phyloP scores from a whole-genome alignment of 257 asterid species.

The Rhazya stricta region DNA sequence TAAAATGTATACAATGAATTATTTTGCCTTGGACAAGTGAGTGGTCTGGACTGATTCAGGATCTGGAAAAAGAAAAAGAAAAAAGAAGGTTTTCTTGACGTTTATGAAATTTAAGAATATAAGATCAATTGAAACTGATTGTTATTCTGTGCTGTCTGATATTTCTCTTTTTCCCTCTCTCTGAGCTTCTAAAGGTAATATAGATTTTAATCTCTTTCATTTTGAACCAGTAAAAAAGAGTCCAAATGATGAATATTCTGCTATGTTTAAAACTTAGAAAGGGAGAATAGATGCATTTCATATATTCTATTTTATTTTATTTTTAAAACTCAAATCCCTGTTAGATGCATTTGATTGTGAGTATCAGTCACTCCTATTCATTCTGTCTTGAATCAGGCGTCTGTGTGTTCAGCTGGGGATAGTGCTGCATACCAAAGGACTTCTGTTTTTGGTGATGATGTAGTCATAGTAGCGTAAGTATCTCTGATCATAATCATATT shows the following conservation, averaged over 20 bases:
- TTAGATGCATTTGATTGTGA: background rate
- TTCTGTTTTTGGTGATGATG: constrained; percentile 89
- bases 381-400: constrained; percentile 52
- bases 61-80: background rate
- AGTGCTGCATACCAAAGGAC: constrained; percentile 91
- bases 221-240: background rate
- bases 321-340: too few relatives aligned
- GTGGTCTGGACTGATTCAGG: background rate
- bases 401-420: constrained; percentile 82
- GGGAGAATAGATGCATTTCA: background rate
- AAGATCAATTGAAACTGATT: background rate
- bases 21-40: background rate
- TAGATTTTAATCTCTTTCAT: background rate
- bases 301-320: too few relatives aligned
- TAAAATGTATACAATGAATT: background rate
- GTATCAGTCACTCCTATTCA: constrained; percentile 2
- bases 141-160: background rate
- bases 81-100: background rate
- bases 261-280: background rate
- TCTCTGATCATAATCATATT: background rate
- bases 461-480: constrained; percentile 97
- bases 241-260: background rate
- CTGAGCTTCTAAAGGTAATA: background rate
- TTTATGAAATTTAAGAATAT: background rate
- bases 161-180: background rate